Conservation (phyloP, 2,329 filamentous ascomycete species). For the Apiospora kogelbergensis region DNA sequence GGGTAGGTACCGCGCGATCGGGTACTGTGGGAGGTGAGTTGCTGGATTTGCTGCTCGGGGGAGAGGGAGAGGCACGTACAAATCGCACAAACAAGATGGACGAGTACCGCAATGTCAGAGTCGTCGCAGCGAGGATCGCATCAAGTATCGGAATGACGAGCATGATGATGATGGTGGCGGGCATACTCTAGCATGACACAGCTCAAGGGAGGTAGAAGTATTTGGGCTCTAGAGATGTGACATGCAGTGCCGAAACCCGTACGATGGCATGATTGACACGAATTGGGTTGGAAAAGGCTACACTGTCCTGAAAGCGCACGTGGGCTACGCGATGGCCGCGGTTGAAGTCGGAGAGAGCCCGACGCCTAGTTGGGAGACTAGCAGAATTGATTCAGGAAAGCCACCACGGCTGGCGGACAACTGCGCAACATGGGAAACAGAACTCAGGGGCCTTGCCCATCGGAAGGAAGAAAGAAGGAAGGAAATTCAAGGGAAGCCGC, state of each 20-base stretch:
- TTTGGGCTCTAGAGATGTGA: neutral
- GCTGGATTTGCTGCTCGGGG: neutral
- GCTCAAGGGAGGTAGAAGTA: neutral
- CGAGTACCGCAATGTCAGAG: slow-evolving; percentile 5
- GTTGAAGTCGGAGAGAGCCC: neutral
- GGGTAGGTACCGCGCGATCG: slow-evolving; percentile 1
- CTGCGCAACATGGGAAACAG: neutral
- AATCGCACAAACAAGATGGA: slow-evolving; percentile 13
- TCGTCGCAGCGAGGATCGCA: slow-evolving; percentile 11
- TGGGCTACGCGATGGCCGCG: neutral
- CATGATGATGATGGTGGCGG: neutral
- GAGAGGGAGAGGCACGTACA: slow-evolving; percentile 2
- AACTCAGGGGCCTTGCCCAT: neutral
- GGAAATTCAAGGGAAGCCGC: neutral
- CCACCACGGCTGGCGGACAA: neutral
- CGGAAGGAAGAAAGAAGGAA: too few relatives aligned
- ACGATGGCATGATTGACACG: neutral
- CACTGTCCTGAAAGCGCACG: neutral
- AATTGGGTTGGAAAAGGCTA: too few relatives aligned
- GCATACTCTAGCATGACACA: too few relatives aligned
- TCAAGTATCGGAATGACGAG: slow-evolving; percentile 7
- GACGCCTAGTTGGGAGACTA: neutral
- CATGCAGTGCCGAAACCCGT: neutral
- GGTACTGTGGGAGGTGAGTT: neutral
- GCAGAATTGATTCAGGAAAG: neutral